Evolutionary conservation across 164 flowering plant genomes (phyloP).

Genomic region (Annona squamosa): DNA sequence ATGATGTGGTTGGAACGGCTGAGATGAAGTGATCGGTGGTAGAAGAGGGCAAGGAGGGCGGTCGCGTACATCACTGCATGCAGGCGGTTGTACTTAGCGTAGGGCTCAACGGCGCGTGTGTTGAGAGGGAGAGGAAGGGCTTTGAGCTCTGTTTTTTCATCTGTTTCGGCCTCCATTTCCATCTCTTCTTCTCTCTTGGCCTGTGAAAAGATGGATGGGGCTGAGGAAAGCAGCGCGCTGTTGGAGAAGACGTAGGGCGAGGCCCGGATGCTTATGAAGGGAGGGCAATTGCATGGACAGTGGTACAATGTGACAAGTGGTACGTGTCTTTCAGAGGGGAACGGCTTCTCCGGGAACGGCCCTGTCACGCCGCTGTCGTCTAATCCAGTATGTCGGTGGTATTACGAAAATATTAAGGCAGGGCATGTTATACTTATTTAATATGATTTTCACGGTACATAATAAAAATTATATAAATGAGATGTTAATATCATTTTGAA

Average conservation of each 20-base stretch:
- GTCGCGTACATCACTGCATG: constrained; percentile 36
- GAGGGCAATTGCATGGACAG: background rate
- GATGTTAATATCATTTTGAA: too few relatives aligned
- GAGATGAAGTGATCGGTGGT: constrained; percentile 14
- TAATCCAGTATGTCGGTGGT: too few relatives aligned
- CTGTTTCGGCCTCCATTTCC: background rate
- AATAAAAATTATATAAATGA: too few relatives aligned
- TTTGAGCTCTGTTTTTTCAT: background rate
- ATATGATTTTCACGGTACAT: too few relatives aligned
- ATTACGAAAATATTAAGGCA: too few relatives aligned
- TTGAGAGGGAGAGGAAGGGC: constrained; percentile 25
- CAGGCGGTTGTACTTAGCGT: constrained; percentile 35
- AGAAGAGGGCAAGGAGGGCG: constrained; percentile 38
- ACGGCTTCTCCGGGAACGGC: too few relatives aligned
- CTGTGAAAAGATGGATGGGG: too few relatives aligned
- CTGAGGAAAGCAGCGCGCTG: too few relatives aligned
- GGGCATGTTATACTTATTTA: too few relatives aligned
- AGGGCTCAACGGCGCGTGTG: constrained; percentile 24
- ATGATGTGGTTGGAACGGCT: constrained; percentile 6
- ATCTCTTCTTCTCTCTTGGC: background rate
- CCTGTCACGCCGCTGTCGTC: too few relatives aligned
- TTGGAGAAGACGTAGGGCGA: too few relatives aligned
- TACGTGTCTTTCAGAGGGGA: too few relatives aligned
- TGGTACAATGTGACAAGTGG: background rate
- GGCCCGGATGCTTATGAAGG: background rate